Evolutionary conservation across 2,329 filamentous ascomycete genomes (phyloP), one percentile per base, ranked within the genome.

Genomic region (Boeremia lycopersici): DNA sequence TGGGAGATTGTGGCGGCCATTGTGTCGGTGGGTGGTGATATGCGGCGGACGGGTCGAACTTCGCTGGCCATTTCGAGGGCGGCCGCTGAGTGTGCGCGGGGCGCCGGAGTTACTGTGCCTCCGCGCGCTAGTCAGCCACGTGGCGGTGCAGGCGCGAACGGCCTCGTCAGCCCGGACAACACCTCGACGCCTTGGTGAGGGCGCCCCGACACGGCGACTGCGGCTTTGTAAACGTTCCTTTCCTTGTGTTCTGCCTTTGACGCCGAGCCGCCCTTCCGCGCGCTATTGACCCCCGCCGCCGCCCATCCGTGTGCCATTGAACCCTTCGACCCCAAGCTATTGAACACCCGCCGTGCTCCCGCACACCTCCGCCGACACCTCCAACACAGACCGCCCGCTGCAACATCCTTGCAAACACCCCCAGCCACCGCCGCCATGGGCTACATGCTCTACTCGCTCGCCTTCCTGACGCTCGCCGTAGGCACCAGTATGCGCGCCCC

Each of bases 371-470:
- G 60, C 57, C 15, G n/a, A 41, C 45, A 51, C 36, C 56, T 35
- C 41, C 42, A 17, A 15, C 33, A 6, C 33, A 17, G 8, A 36
- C 15, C 34, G 8, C 5, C 15, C 10, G 4, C 23, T 25, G 42
- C 15, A 15, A 49, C 23, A 36, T n/a, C 10, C 28, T 41, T 12
- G 4, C 11, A 29, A 30, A 9, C 31, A 11, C 3, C 13, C 13
- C 29, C 9, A 7, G 43, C 41, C 31, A 54, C 53, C 40, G 53
- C 67, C 73, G 77, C 65, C 64, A 96, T 96, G 91, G 82, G 79
- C 60, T 95, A 93, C 79, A 74, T 96, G 61, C 85, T 96, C 78
- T 96, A 92, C 79, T 86, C 85, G 65, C 74, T 93, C 61, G 86
- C 85, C 69, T 84, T 96, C 73, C 75, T 88, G 65, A 82, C 89